phyloP scores from a whole-genome alignment of 768 basidiomycete genomes.

The Dictyophora rubrovolvata region DNA sequence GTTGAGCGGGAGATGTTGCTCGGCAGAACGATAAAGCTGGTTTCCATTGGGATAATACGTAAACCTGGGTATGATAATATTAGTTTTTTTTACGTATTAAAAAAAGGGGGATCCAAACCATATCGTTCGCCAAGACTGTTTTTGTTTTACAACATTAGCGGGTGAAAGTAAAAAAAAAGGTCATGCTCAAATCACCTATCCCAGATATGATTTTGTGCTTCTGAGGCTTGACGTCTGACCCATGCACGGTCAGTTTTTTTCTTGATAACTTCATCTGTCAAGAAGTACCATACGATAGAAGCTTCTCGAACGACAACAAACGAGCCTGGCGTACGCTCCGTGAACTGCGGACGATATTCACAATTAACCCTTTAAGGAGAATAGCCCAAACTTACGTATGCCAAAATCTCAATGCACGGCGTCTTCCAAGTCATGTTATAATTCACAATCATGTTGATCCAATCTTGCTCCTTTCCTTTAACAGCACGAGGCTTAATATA shows the following conservation, averaged over 20 bases:
- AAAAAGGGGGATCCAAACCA: conserved; percentile 17
- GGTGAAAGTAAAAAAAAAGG: background rate
- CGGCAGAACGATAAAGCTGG: conserved; percentile 73
- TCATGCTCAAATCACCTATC: conserved; percentile 37
- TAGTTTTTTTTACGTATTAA: background rate
- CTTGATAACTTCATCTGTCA: conserved; percentile 34
- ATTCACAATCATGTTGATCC: conserved; percentile 76
- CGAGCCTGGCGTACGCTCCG: conserved; percentile 79
- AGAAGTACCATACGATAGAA: conserved; percentile 79
- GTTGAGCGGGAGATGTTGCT: conserved; percentile 79
- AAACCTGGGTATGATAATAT: conserved; percentile 26
- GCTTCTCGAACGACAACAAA: conserved; percentile 79
- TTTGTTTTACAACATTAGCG: background rate
- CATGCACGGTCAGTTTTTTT: conserved; percentile 56
- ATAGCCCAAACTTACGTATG: conserved; percentile 51
- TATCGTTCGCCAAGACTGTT: conserved; percentile 69
- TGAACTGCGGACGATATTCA: conserved; percentile 43
- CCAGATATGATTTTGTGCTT: conserved; percentile 88
- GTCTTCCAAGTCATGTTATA: conserved; percentile 75
- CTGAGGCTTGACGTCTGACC: conserved; percentile 80
- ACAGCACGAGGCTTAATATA: conserved; percentile 52
- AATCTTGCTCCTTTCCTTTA: conserved; percentile 27
- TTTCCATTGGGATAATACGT: conserved; percentile 72
- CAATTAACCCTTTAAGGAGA: background rate
- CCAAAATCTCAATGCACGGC: conserved; percentile 70